Percentiles rank a stretch among this genome's conserved stretches.
These are phyloP conservation scores for Secale cereale DNA, from an alignment of 176 grass and related monocot species.

Conservation along the genomic window DNA sequence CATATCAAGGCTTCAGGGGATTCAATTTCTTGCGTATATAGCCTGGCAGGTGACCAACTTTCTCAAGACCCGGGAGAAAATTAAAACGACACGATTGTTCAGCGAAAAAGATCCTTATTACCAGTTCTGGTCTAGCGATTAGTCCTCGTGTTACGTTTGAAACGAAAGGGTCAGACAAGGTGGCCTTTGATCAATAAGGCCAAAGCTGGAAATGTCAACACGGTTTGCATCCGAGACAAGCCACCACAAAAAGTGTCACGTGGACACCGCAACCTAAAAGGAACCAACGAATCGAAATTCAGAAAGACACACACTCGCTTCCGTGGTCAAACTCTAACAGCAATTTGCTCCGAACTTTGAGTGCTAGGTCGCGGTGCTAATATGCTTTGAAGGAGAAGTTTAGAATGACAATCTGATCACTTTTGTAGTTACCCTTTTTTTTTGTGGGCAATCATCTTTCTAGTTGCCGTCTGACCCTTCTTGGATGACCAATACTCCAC, in stretches of 20 bases:
- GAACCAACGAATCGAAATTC: background rate
- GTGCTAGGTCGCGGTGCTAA: background rate
- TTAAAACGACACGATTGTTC: background rate
- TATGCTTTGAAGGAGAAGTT: background rate
- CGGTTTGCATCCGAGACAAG: constrained; percentile 41
- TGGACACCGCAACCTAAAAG: background rate
- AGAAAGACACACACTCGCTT: background rate
- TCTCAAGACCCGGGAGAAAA: background rate
- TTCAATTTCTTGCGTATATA: background rate
- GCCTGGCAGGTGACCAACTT: background rate
- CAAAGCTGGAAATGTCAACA: constrained; percentile 27
- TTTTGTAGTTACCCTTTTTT: no score
- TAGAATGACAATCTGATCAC: no score
- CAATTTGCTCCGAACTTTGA: background rate
- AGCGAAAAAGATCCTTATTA: background rate
- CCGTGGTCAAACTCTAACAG: background rate
- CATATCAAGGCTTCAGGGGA: background rate
- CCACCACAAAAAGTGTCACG: background rate
- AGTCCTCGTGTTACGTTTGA: constrained; percentile 8
- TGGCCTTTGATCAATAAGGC: background rate
- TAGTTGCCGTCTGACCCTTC: no score
- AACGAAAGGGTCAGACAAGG: constrained; percentile 21
- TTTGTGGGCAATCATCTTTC: no score
- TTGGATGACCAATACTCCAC: no score
- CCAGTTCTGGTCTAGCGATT: background rate